phyloP scores from a whole-genome alignment of 2,329 filamentous ascomycete genomes.

The Graphium sp. region DNA sequence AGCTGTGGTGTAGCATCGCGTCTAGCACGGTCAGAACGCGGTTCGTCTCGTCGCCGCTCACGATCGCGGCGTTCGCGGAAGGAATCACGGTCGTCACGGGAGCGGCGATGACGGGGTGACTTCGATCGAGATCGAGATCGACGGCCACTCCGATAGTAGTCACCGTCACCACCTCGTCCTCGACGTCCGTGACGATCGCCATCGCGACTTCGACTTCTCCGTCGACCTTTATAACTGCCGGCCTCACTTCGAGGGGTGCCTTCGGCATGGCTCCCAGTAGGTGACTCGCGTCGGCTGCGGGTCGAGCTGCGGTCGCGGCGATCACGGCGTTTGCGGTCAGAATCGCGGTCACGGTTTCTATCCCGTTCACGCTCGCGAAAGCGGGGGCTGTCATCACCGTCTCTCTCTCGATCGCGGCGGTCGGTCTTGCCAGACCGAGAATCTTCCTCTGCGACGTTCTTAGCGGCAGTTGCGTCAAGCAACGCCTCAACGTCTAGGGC shows the following conservation, averaged over 20 bases:
- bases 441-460: constrained; percentile 36
- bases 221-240: constrained; percentile 68
- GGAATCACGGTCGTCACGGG: constrained; percentile 27
- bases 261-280: constrained; percentile 35
- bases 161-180: constrained; percentile 55
- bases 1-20: constrained; percentile 47
- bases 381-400: constrained; percentile 29
- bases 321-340: constrained; percentile 29
- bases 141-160: constrained; percentile 44
- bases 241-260: constrained; percentile 59
- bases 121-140: constrained; percentile 54
- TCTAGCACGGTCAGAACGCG: constrained; percentile 31
- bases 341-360: constrained; percentile 29
- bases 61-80: constrained; percentile 28
- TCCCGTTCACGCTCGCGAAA: constrained; percentile 37
- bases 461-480: constrained; percentile 66
- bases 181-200: constrained; percentile 59
- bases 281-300: constrained; percentile 27
- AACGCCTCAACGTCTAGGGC: constrained; percentile 71
- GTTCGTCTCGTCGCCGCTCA: constrained; percentile 25
- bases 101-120: constrained; percentile 46
- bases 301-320: constrained; percentile 39
- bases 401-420: constrained; percentile 31
- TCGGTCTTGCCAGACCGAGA: constrained; percentile 22
- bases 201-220: constrained; percentile 63